Conservation (phyloP, 2,329 filamentous ascomycete genomes). For the Verticillium klebahnii region DNA sequence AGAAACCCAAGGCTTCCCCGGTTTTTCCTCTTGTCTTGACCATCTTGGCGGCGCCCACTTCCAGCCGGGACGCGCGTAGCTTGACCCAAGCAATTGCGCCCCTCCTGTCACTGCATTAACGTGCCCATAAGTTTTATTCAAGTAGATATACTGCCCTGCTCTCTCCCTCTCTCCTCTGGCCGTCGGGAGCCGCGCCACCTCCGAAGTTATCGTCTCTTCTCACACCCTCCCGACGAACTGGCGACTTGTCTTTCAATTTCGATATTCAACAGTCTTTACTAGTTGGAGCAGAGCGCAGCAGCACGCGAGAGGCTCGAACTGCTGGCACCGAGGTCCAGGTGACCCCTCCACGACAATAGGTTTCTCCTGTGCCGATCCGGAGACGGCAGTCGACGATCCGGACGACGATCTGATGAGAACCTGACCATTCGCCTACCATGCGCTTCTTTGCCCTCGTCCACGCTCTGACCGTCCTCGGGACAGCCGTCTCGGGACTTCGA, state of each 20-base stretch:
- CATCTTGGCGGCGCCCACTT: not conserved
- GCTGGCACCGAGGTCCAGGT: not conserved
- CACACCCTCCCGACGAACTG: not conserved
- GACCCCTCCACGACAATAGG: not conserved
- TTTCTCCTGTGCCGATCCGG: not conserved
- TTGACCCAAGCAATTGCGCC: not conserved
- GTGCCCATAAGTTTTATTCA: not conserved
- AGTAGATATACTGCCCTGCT: not conserved
- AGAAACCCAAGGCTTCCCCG: not conserved
- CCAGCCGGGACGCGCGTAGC: not conserved
- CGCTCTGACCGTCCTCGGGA: not conserved
- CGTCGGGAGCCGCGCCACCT: not conserved
- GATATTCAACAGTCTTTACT: not conserved
- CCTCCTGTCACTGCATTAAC: not conserved
- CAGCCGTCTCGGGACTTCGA: not conserved
- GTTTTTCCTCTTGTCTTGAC: not conserved
- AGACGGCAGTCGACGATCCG: not conserved
- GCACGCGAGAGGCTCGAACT: not conserved
- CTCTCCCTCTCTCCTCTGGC: not conserved
- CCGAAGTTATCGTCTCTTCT: not conserved
- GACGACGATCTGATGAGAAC: not conserved
- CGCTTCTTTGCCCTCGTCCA: not conserved
- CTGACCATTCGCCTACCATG: not conserved
- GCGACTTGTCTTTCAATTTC: not conserved
- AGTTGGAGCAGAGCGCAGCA: not conserved